Evolutionary conservation across 495 filamentous ascomycete species (phyloP).

Genomic region (Talaromyces ruber): DNA sequence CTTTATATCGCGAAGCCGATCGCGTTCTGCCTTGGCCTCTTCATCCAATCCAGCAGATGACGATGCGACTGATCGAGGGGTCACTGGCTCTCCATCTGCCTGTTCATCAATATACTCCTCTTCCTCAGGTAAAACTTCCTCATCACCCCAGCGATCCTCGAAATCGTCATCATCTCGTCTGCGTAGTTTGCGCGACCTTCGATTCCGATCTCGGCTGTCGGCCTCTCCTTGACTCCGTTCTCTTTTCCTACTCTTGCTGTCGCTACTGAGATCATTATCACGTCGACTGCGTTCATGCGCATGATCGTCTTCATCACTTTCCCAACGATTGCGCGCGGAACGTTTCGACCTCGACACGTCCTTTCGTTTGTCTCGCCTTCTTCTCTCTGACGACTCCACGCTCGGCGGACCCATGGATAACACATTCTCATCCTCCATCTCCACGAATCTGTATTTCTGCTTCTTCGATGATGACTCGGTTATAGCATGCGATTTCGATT

Average conservation of each 20-base stretch:
- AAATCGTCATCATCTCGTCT: slow-evolving; percentile 48
- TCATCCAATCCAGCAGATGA: slow-evolving; percentile 48
- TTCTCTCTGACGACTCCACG: slow-evolving; percentile 20
- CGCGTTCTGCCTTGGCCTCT: slow-evolving; percentile 44
- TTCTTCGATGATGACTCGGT: slow-evolving; percentile 38
- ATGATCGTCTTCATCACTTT: background rate
- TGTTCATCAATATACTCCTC: slow-evolving; percentile 33
- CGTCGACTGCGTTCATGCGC: slow-evolving; percentile 12
- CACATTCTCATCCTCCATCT: slow-evolving; percentile 58
- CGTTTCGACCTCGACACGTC: slow-evolving; percentile 10
- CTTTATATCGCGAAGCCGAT: slow-evolving; percentile 53
- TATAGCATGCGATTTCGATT: slow-evolving; percentile 12
- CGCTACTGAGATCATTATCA: slow-evolving; percentile 24
- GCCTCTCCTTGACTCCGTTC: slow-evolving; percentile 33
- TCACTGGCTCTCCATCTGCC: slow-evolving; percentile 34
- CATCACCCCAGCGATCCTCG: slow-evolving; percentile 74
- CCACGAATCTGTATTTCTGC: slow-evolving; percentile 65
- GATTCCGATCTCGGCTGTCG: slow-evolving; percentile 36
- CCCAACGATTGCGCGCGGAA: slow-evolving; percentile 4
- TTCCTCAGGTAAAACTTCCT: slow-evolving; percentile 41
- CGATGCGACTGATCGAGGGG: slow-evolving; percentile 32
- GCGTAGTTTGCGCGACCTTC: slow-evolving; percentile 42
- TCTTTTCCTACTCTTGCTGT: slow-evolving; percentile 23
- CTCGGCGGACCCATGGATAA: slow-evolving; percentile 26
- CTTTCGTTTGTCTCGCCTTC: slow-evolving; percentile 25